Conservation (phyloP, 495 filamentous ascomycete genomes). For the Penicillium ucsense region DNA sequence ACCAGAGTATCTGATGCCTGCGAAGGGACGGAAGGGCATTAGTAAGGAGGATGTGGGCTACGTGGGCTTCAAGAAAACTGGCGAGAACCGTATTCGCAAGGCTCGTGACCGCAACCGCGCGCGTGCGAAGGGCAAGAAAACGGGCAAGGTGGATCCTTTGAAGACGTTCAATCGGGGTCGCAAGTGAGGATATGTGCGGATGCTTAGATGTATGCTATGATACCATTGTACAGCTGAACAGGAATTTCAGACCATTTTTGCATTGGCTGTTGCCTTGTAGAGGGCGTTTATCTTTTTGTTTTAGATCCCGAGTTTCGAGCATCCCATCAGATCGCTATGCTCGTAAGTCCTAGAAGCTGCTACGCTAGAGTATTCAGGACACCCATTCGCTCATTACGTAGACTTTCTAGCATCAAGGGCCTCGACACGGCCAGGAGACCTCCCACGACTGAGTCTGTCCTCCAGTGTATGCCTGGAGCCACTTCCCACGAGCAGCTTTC, state of each 20-base stretch:
- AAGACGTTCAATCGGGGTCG: conserved; percentile 66
- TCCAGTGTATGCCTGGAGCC: conserved; percentile 27
- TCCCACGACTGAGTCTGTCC: conserved; percentile 4
- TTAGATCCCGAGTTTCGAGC: too few relatives aligned
- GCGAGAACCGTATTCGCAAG: conserved; percentile 65
- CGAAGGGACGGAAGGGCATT: conserved; percentile 60
- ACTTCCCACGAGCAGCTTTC: conserved; percentile 26
- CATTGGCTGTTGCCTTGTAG: background rate
- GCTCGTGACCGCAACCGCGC: conserved; percentile 52
- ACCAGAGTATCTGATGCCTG: conserved; percentile 85
- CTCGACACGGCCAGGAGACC: too few relatives aligned
- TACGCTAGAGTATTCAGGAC: background rate
- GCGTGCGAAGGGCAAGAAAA: conserved; percentile 44
- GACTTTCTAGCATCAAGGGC: too few relatives aligned
- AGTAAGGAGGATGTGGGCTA: conserved; percentile 55
- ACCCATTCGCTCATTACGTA: too few relatives aligned
- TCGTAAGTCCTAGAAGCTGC: too few relatives aligned
- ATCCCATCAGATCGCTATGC: too few relatives aligned
- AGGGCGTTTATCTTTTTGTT: background rate
- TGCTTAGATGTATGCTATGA: conserved; percentile 12
- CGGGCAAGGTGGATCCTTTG: conserved; percentile 66
- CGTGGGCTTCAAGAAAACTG: conserved; percentile 64
- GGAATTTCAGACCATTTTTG: conserved; percentile 6
- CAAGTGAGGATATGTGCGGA: conserved; percentile 19
- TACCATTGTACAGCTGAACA: conserved; percentile 24